Evolutionary conservation across 169 alveolate genomes (phyloP).

Genomic region (Amoebophrya sp.): DNA sequence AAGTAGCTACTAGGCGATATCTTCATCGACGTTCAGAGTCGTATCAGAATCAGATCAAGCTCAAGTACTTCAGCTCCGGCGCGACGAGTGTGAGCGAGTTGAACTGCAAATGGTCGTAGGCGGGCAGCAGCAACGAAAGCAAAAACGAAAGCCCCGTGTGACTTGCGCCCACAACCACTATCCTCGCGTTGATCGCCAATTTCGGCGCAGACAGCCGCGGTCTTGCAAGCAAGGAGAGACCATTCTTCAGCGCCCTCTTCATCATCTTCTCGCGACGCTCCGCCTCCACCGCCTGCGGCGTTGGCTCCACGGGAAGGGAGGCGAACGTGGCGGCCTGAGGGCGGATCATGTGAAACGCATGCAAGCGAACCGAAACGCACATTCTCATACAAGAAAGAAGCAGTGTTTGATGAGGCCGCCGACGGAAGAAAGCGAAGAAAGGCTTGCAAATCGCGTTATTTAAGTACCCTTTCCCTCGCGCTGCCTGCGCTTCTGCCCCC

Average conservation of each 20-base stretch:
- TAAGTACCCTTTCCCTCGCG: not conserved
- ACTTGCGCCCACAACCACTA: not conserved
- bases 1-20: not conserved
- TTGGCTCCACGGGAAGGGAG: not conserved
- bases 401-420: not conserved
- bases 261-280: not conserved
- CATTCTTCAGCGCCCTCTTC: not conserved
- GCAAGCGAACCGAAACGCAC: too few relatives aligned
- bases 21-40: not conserved
- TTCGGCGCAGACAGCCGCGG: not conserved
- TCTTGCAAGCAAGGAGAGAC: not conserved
- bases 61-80: not conserved
- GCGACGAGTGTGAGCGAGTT: not conserved
- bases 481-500: too few relatives aligned
- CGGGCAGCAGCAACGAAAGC: not conserved
- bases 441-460: not conserved
- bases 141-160: not conserved
- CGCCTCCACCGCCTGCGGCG: not conserved
- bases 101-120: not conserved
- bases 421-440: not conserved
- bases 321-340: not conserved
- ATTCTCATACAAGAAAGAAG: not conserved
- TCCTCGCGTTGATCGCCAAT: not conserved
- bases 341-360: not conserved
- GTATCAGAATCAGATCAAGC: not conserved